Conservation (phyloP, 352 stramenopile genomes). For the Phytophthora idaei region DNA sequence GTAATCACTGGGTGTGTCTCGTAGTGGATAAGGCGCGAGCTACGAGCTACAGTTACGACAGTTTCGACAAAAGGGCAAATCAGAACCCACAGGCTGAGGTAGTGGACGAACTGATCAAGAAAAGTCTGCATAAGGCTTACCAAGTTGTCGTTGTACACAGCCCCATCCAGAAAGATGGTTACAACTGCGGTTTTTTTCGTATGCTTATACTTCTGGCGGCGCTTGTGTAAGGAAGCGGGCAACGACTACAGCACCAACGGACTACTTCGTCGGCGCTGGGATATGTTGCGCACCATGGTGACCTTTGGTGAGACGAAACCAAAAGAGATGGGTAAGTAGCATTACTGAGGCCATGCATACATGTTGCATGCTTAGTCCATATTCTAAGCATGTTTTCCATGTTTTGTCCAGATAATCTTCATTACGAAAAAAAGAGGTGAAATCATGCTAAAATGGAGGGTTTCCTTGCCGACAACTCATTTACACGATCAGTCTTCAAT, state of each 20-base stretch:
- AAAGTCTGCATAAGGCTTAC: background rate
- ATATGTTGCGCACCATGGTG: background rate
- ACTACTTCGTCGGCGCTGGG: background rate
- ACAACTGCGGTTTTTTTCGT: background rate
- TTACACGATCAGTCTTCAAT: background rate
- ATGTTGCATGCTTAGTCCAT: background rate
- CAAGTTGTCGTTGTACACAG: background rate
- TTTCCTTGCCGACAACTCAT: background rate
- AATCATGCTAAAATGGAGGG: background rate
- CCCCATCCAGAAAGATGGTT: background rate
- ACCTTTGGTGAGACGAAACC: background rate
- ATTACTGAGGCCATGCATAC: background rate
- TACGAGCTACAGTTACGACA: slow-evolving; percentile 11
- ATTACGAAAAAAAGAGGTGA: background rate
- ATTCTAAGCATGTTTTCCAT: background rate
- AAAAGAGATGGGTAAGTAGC: background rate
- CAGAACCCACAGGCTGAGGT: slow-evolving; percentile 2
- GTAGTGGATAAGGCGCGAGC: background rate
- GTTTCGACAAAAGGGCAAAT: slow-evolving; percentile 10
- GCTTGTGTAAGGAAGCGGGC: background rate
- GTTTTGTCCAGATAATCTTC: background rate
- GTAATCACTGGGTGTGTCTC: slow-evolving; percentile 7
- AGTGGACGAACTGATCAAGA: background rate
- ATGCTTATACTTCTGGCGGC: background rate
- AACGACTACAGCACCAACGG: background rate